phyloP scores from a whole-genome alignment of 2,329 filamentous ascomycete species.

The Aspergillus eucalypticola region DNA sequence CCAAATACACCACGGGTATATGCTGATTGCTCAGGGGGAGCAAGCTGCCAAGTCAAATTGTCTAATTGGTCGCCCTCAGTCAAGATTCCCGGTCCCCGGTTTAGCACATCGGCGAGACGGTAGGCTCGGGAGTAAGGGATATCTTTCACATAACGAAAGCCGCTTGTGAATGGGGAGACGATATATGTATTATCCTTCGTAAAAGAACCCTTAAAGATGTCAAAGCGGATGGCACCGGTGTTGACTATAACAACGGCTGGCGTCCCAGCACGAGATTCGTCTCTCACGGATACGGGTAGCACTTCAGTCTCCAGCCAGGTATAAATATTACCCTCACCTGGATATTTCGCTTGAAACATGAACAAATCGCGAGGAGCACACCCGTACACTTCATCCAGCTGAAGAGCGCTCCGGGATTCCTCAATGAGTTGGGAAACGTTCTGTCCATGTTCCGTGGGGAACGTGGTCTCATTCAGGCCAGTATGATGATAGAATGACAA shows the following conservation, averaged over 20 bases:
- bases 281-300: constrained; percentile 66
- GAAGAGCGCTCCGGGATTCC: constrained; percentile 66
- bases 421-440: constrained; percentile 71
- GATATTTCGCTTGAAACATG: constrained; percentile 77
- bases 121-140: constrained; percentile 76
- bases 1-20: constrained; percentile 17
- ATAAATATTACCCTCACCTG: constrained; percentile 73
- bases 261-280: constrained; percentile 58
- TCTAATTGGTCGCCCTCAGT: constrained; percentile 16
- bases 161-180: constrained; percentile 83
- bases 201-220: constrained; percentile 90
- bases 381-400: constrained; percentile 74
- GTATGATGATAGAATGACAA: constrained; percentile 82
- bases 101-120: constrained; percentile 63
- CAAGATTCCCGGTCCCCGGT: constrained; percentile 57
- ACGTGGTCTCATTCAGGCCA: constrained; percentile 68
- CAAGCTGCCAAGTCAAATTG: constrained; percentile 34
- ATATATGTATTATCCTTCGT: constrained; percentile 85
- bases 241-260: constrained; percentile 75
- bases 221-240: constrained; percentile 89
- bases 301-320: constrained; percentile 76
- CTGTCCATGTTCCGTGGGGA: constrained; percentile 72
- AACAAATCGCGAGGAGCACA: constrained; percentile 80
- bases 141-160: constrained; percentile 73
- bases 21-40: constrained; percentile 49